phyloP scores from a whole-genome alignment of 2,329 filamentous ascomycete genomes.

The Xylaria sp. region DNA sequence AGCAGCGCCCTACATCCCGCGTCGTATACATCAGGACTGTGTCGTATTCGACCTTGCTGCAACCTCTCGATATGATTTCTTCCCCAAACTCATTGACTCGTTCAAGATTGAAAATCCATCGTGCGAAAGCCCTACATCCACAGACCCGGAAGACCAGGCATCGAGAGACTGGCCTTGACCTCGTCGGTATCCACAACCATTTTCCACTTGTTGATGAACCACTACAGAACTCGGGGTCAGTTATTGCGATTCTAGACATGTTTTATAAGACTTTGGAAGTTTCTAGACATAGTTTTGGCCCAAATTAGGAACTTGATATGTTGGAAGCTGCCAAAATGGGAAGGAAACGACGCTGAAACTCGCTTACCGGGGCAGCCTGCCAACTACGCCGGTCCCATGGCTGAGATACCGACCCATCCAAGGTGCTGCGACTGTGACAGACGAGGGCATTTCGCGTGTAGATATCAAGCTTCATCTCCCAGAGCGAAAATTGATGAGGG shows the following conservation, averaged over 20 bases:
- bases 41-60: too few species aligned
- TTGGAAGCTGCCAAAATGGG: too few species aligned
- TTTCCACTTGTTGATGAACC: slow-evolving; percentile 30
- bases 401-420: slow-evolving; percentile 23
- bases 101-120: neutral
- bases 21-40: too few species aligned
- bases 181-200: slow-evolving; percentile 24
- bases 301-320: too few species aligned
- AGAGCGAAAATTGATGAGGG: slow-evolving; percentile 41
- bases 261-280: too few species aligned
- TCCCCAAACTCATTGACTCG: too few species aligned
- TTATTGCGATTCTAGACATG: too few species aligned
- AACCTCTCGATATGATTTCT: neutral
- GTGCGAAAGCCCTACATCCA: slow-evolving; percentile 20
- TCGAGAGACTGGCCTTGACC: slow-evolving; percentile 1
- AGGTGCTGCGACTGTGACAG: slow-evolving; percentile 24
- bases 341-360: too few species aligned
- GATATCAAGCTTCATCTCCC: slow-evolving; percentile 47
- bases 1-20: too few species aligned
- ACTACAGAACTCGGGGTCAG: too few species aligned
- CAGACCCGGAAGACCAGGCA: slow-evolving; percentile 23
- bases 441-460: slow-evolving; percentile 40
- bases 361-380: slow-evolving; percentile 33
- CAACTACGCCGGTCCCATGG: slow-evolving; percentile 43
- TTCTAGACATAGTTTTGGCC: too few species aligned